These are phyloP conservation scores for Daldinia sp. DNA, from an alignment of 2,329 filamentous ascomycete genomes.

Conservation along the genomic window DNA sequence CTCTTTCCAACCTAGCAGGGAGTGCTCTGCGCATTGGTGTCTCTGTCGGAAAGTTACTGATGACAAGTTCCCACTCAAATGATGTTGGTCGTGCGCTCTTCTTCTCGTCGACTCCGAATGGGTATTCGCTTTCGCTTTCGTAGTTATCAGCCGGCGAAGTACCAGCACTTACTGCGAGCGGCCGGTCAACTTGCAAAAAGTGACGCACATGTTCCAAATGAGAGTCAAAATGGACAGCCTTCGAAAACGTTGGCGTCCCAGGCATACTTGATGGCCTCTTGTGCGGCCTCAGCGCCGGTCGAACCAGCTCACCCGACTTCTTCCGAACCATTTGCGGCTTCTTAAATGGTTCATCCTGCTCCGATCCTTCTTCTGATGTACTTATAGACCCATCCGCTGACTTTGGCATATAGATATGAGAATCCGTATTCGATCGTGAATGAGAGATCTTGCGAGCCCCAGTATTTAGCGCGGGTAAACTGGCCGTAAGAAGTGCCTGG, in stretches of 20 bases:
- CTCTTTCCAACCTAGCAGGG: conserved; percentile 82
- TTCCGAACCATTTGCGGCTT: conserved; percentile 97
- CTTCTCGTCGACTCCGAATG: conserved; percentile 70
- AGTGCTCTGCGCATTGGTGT: conserved; percentile 67
- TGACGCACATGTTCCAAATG: conserved; percentile 96
- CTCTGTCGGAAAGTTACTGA: conserved; percentile 82
- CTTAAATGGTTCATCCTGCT: conserved; percentile 60
- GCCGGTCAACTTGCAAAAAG: conserved; percentile 92
- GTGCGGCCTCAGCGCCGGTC: conserved; percentile 80
- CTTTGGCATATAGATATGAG: conserved; percentile 56
- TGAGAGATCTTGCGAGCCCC: conserved; percentile 57
- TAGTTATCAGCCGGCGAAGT: conserved; percentile 91
- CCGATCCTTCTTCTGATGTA: conserved; percentile 70
- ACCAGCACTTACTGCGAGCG: conserved; percentile 93
- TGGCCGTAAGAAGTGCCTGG: conserved; percentile 58
- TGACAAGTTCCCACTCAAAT: conserved; percentile 86
- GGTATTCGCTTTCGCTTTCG: conserved; percentile 88
- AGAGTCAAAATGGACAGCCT: conserved; percentile 98
- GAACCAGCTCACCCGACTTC: conserved; percentile 96
- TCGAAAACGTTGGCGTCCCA: conserved; percentile 92
- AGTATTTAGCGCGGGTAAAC: conserved; percentile 53
- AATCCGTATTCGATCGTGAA: conserved; percentile 64
- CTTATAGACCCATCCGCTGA: conserved; percentile 60
- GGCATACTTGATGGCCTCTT: conserved; percentile 95
- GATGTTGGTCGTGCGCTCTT: conserved; percentile 55